Evolutionary conservation across 768 basidiomycete species (phyloP).

Genomic region (Galerina sulciceps): DNA sequence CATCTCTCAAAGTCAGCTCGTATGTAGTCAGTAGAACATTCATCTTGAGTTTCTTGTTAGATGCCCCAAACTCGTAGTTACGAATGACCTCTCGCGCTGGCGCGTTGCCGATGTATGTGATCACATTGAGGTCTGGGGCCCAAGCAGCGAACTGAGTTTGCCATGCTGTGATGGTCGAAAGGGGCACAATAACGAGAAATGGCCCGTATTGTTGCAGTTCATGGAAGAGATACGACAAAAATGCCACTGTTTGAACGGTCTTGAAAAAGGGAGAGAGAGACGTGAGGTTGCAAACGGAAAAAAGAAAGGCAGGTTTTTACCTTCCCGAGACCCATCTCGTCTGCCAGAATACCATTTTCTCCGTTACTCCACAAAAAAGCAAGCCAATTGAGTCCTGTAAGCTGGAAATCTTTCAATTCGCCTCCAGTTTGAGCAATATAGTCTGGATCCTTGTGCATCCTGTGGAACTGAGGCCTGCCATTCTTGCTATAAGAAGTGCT

Average conservation of each 20-base stretch:
- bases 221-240: constrained; percentile 95
- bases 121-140: constrained; percentile 96
- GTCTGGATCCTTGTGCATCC: constrained; percentile 86
- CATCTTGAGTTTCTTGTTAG: constrained; percentile 92
- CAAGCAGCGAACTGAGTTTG: constrained; percentile 92
- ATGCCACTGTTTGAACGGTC: constrained; percentile 96
- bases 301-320: constrained; percentile 33
- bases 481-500: constrained; percentile 68
- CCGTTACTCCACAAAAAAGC: constrained; percentile 94
- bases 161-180: constrained; percentile 99
- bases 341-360: constrained; percentile 96
- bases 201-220: constrained; percentile 93
- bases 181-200: constrained; percentile 95
- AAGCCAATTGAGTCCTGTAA: constrained; percentile 99
- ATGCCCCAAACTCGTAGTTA: constrained; percentile 86
- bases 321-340: constrained; percentile 99
- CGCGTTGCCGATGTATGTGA: constrained; percentile 94
- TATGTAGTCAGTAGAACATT: constrained; percentile 98
- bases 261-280: constrained; percentile 29
- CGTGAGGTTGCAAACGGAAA: constrained; percentile 13
- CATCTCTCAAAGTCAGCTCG: constrained; percentile 90
- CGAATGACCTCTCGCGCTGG: constrained; percentile 90
- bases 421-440: constrained; percentile 83
- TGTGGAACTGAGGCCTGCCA: constrained; percentile 77
- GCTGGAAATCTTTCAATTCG: constrained; percentile 94